Evolutionary conservation across 805 yeast species (phyloP).

Genomic region (Yarrowia divulgata): DNA sequence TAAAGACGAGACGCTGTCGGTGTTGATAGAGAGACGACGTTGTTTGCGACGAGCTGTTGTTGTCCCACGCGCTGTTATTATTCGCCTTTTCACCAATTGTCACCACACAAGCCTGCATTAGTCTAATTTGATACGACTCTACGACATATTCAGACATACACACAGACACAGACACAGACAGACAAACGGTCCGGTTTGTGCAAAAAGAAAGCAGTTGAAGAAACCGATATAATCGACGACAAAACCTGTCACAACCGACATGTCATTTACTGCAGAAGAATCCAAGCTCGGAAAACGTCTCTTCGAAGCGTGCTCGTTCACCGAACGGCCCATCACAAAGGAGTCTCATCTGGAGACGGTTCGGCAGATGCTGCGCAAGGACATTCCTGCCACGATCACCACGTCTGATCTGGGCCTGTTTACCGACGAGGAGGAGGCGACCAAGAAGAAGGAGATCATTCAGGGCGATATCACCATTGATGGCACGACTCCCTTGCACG

Average conservation of each 20-base stretch:
- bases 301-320: constrained; percentile 42
- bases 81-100: background rate
- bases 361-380: constrained; percentile 59
- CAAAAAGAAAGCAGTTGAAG: no score
- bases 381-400: constrained; percentile 85
- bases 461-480: constrained; percentile 48
- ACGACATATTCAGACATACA: background rate
- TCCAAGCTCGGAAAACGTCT: constrained; percentile 8
- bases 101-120: background rate
- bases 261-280: constrained; percentile 9
- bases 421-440: constrained; percentile 40
- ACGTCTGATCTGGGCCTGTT: constrained; percentile 67
- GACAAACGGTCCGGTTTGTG: background rate
- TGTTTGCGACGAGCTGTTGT: background rate
- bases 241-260: background rate
- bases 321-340: constrained; percentile 41
- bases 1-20: constrained; percentile 14
- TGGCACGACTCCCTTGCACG: constrained; percentile 83
- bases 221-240: no score
- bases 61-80: background rate
- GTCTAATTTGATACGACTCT: background rate
- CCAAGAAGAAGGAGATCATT: constrained; percentile 28
- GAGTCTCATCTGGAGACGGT: constrained; percentile 47
- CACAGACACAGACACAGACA: background rate
- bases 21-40: background rate